These are phyloP conservation scores for Triticum monococcum DNA, from an alignment of 176 grass and related monocot genomes.

Conservation along the genomic window DNA sequence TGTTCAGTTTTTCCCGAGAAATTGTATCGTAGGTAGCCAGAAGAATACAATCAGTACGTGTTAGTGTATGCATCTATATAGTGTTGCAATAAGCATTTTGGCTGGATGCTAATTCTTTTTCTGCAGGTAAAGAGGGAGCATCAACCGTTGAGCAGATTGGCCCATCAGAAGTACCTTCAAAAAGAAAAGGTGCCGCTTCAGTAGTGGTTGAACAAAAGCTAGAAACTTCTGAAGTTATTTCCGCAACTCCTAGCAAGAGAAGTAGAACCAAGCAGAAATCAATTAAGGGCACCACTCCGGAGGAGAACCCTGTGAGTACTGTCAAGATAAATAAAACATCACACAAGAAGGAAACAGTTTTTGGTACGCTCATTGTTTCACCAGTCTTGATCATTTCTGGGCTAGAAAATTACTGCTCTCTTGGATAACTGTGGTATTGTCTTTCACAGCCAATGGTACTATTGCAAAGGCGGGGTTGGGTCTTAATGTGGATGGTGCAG, in stretches of 20 bases:
- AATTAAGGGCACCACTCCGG: slow-evolving; percentile 20
- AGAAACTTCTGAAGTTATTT: slow-evolving; percentile 41
- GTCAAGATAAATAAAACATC: slow-evolving; percentile 48
- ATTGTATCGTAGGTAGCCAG: background rate
- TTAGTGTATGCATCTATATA: background rate
- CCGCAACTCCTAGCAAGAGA: slow-evolving; percentile 58
- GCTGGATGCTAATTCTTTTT: slow-evolving; percentile 2
- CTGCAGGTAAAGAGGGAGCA: slow-evolving; percentile 33
- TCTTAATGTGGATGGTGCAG: slow-evolving; percentile 30
- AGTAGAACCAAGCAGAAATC: slow-evolving; percentile 60
- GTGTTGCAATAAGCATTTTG: slow-evolving; percentile 7
- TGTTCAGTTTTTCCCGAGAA: background rate
- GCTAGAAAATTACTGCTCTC: slow-evolving; percentile 25
- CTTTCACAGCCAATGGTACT: slow-evolving; percentile 22
- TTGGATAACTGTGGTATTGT: slow-evolving; percentile 17
- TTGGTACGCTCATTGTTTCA: slow-evolving; percentile 44
- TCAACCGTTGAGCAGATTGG: slow-evolving; percentile 25
- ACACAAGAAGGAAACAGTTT: slow-evolving; percentile 34
- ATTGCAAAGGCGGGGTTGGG: slow-evolving; percentile 10
- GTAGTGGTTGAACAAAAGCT: slow-evolving; percentile 49
- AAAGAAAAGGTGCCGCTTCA: slow-evolving; percentile 65
- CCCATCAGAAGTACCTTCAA: slow-evolving; percentile 29
- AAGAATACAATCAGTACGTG: slow-evolving; percentile 10
- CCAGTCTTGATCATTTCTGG: background rate
- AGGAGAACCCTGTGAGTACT: slow-evolving; percentile 36